A percentile compares a stretch with the other conserved stretches of the same genome.
Conservation (phyloP, 1,284 basidiomycete species). For the Ganoderma resinaceum region DNA sequence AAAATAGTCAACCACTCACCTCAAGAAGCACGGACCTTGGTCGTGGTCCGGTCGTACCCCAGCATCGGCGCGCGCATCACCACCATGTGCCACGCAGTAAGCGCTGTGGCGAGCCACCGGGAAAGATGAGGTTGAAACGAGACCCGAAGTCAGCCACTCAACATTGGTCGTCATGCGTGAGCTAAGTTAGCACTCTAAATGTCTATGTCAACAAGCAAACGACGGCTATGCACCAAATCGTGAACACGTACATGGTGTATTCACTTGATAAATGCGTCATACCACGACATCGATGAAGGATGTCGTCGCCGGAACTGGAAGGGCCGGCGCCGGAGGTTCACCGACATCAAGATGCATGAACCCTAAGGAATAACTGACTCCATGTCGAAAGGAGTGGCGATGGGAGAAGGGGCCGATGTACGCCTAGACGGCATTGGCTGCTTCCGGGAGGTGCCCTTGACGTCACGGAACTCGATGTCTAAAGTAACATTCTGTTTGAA, state of each 20-base stretch:
- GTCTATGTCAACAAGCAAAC: not conserved
- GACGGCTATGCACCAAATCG: not conserved
- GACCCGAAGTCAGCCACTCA: not conserved
- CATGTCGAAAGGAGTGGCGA: not conserved
- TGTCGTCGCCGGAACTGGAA: not conserved
- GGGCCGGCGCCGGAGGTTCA: not conserved
- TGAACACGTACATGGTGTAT: not conserved
- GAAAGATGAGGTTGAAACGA: not conserved
- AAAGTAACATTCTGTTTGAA: not conserved
- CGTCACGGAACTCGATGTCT: not conserved
- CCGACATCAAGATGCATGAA: not conserved
- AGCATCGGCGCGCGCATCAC: not conserved
- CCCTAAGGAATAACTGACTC: not conserved
- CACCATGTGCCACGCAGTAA: conserved; percentile 3
- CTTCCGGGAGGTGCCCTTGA: not conserved
- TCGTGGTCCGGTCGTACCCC: not conserved
- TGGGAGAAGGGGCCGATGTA: not conserved
- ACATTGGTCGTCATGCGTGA: not conserved
- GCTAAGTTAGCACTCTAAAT: not conserved
- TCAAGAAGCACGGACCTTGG: not conserved
- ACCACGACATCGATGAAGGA: not conserved
- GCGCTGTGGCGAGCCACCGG: not conserved
- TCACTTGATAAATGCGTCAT: not conserved
- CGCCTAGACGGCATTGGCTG: not conserved
- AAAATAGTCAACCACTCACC: not conserved